Conservation (phyloP, 164 flowering plant species). For the Hamamelis virginiana region DNA sequence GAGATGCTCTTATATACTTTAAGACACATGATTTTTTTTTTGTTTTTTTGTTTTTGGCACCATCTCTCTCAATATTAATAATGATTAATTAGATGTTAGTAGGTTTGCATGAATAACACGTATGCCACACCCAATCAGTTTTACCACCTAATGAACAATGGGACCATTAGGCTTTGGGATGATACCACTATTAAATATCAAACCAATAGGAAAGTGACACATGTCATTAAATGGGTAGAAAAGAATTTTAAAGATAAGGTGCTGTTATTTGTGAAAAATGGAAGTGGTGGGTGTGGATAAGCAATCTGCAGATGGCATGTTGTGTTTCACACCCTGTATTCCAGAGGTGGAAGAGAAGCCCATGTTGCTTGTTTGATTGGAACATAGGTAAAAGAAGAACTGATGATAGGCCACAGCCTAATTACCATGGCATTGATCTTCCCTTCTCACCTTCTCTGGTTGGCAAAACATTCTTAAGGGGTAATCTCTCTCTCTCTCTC, state of each 20-base stretch:
- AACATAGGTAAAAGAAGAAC: conserved; percentile 39
- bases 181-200: too few relatives aligned
- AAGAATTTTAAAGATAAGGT: background rate
- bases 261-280: background rate
- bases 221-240: background rate
- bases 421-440: conserved; percentile 70
- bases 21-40: too few relatives aligned
- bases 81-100: too few relatives aligned
- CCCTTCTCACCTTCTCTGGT: conserved; percentile 77
- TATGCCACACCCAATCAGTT: too few relatives aligned
- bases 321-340: conserved; percentile 21
- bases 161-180: too few relatives aligned
- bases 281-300: background rate
- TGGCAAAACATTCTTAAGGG: conserved; percentile 64
- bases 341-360: conserved; percentile 26
- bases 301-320: conserved; percentile 18
- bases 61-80: too few relatives aligned
- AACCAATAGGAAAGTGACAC: conserved; percentile 1
- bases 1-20: too few relatives aligned
- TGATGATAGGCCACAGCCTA: conserved; percentile 44
- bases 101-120: too few relatives aligned
- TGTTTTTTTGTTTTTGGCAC: too few relatives aligned
- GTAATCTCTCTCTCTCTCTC: conserved; percentile 37
- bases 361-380: conserved; percentile 66
- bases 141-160: too few relatives aligned